Evolutionary conservation across 768 basidiomycete genomes (phyloP), one percentile per base, ranked within the genome.

Genomic region (Leccinum rimulosum): DNA sequence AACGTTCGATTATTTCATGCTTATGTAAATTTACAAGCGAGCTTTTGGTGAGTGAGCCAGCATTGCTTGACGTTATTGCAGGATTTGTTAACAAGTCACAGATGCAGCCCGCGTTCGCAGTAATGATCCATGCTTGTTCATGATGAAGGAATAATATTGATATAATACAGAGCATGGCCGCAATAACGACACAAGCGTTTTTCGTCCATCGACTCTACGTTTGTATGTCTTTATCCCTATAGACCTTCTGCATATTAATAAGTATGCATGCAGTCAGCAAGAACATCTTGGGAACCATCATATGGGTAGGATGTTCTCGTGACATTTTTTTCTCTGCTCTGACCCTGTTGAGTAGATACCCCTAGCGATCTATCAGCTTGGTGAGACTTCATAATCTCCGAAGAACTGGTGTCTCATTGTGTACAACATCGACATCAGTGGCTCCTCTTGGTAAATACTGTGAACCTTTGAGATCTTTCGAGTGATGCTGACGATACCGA

Each of bases 121-220:
- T 50, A 15, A 28, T 11, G 6, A 10, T 19, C 9, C 40, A n/a
- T 10, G 40, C 25, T 40, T 11, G 17, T 27, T 14, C 6, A 25
- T 27, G 4, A 6, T n/a, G 47, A 19, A 12, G 6, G 4, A 52
- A 10, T 50, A 11, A 50, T 54, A 4, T 14, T 33, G n/a, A 43
- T 3, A 19, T n/a, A n/a, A 22, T 10, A 11, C 25, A 59, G 53
- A 17, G 7, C 27, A 2, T 27, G 33, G 30, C 50, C 14, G 30
- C 35, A n/a, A 9, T 35, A 12, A 6, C 35, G 9, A n/a, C 49
- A 27, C 58, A 55, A 50, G 53, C n/a, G 2, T 54, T 59, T 35
- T 59, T 59, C 10, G 31, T 50, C 8, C 17, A 59, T 10, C 48
- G 53, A 36, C 54, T 54, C 36, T 59, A 49, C 8, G 10, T 50